Base-by-base conservation (phyloP, 345 rosid genomes). In the Capsella bursapastoris region DNA sequence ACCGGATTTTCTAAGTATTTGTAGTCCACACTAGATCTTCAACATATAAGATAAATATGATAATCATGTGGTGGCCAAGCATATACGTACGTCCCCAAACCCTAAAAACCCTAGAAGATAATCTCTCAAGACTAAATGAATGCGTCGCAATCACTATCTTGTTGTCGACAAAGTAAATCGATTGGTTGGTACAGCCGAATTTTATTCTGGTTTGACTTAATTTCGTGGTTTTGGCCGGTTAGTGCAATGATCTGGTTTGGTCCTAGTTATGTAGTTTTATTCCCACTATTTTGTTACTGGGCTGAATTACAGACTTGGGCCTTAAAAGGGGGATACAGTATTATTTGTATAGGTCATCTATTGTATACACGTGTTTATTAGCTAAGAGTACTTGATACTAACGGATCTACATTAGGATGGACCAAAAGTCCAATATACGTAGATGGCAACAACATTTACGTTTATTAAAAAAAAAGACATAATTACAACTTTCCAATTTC, bases 31-130 rank as follows among this genome's bases (percentile, higher is more conserved):
- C 18, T 64, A 53, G 1, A 62, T 51, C 69, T 16, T 70, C 32
- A 70, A 70, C 56, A 11, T 47, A 28, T 44, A 16, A 72, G 37
- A 63, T 22, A 62, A 41, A 73, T 73, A 59, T 32, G 28, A 14
- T 22, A 22, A n/a, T 49, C 55, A 44, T 64, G 77, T 65, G 71
- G 77, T 57, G 25, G 31, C 12, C 47, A 64, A 37, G 49, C 37
- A 10, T 44, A 64, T 64, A 72, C 56, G 60, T 64, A 72, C 56
- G 60, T 72, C 56, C 29, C 56, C 56, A 50, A 50, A 50, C 29
- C 55, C 52, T 48, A 48, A 11, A 48, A 48, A 13, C 11, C 51
- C 55, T 50, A 50, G 56, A 50, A 22, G 13, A 50, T 50, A 50
- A 22, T 50, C 29, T 50, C 56, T 50, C 13, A 49, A 16, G 27